These are phyloP conservation scores for Symbiodinium natans DNA, from an alignment of 73 alveolate genomes.

Conservation along the genomic window DNA sequence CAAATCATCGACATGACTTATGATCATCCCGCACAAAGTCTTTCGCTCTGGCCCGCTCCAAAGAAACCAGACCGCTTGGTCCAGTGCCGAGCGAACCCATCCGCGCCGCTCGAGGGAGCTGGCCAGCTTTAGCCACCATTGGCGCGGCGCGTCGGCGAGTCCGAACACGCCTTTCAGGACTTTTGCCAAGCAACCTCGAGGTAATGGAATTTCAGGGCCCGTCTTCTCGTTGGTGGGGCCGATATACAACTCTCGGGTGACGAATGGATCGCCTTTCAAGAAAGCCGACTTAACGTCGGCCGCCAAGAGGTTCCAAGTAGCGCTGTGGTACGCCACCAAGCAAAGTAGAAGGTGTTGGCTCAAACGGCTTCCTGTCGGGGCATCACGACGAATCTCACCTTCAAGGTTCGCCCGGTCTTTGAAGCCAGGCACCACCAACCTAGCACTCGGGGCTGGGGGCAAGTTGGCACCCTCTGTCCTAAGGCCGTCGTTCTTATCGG, in stretches of 20 bases:
- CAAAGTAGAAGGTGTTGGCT: background rate
- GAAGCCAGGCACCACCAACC: conserved; percentile 34
- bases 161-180: background rate
- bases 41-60: background rate
- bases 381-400: background rate
- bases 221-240: background rate
- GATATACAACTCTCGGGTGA: background rate
- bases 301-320: background rate
- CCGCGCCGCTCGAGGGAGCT: background rate
- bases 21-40: background rate
- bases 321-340: background rate
- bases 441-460: background rate
- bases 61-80: background rate
- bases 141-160: background rate
- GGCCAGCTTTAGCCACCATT: background rate
- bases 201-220: background rate
- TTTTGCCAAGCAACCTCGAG: background rate
- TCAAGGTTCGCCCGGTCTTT: background rate
- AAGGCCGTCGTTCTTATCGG: conserved; percentile 33
- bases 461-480: background rate
- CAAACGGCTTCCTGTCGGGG: background rate
- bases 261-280: background rate
- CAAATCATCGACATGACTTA: conserved; percentile 4
- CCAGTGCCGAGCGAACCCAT: background rate
- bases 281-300: background rate